phyloP scores from a whole-genome alignment of 2,329 filamentous ascomycete genomes.

The Colletotrichum zoysiae region DNA sequence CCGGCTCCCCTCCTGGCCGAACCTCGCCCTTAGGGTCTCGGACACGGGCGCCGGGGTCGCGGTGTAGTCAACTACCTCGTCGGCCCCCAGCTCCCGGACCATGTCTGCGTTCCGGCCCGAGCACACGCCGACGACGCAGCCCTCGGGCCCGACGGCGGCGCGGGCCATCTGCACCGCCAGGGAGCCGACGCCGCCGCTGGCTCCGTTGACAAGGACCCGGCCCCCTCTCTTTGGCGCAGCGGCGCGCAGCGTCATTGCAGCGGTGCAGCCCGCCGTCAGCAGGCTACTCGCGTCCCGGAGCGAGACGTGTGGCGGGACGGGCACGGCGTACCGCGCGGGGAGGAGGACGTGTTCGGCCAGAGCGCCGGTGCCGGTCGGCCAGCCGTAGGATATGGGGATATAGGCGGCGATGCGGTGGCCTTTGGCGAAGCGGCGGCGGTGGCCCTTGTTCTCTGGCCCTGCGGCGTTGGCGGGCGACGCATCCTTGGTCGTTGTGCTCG shows the following conservation, averaged over 20 bases:
- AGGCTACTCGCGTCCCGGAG: conserved; percentile 54
- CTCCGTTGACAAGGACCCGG: conserved; percentile 62
- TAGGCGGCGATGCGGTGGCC: conserved; percentile 56
- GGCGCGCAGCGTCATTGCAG: conserved; percentile 53
- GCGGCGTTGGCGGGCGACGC: conserved; percentile 14
- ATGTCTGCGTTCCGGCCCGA: conserved; percentile 60
- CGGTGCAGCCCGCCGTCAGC: conserved; percentile 54
- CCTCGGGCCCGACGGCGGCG: conserved; percentile 54
- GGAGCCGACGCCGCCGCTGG: conserved; percentile 63
- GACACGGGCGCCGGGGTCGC: neutral
- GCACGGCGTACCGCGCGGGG: conserved; percentile 50
- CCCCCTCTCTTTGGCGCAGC: conserved; percentile 54
- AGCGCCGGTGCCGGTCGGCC: conserved; percentile 53
- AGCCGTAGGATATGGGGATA: conserved; percentile 50
- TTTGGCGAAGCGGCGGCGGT: conserved; percentile 45
- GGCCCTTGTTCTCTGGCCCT: neutral
- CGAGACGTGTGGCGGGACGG: conserved; percentile 48
- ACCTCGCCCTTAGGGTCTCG: conserved; percentile 7
- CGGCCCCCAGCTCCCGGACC: conserved; percentile 61
- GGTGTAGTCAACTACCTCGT: conserved; percentile 54
- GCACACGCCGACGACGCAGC: conserved; percentile 61
- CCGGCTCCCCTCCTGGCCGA: conserved; percentile 34
- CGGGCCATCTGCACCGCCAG: conserved; percentile 60
- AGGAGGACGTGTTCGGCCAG: conserved; percentile 56
- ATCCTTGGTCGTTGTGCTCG: neutral